Percentiles rank a stretch among this genome's conserved stretches.
Conservation (phyloP, 2,329 filamentous ascomycete genomes). For the Fusarium multiceps region DNA sequence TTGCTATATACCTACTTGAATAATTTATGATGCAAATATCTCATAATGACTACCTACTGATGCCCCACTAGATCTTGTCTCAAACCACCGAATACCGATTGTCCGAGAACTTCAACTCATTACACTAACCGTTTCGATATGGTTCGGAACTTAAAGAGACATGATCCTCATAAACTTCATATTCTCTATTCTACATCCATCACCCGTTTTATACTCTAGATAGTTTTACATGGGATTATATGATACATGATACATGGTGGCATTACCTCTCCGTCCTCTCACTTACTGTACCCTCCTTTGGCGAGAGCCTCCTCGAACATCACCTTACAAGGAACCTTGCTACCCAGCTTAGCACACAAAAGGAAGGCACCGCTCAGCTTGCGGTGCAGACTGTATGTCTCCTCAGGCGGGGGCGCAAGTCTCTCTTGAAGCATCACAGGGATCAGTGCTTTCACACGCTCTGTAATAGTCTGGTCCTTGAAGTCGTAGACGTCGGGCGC, state of each 20-base stretch:
- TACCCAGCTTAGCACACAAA: conserved; percentile 87
- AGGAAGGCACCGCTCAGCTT: conserved; percentile 96
- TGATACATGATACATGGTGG: conserved; percentile 24
- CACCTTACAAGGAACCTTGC: conserved; percentile 81
- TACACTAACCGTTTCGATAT: neutral
- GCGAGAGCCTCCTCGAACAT: conserved; percentile 74
- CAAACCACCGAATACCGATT: conserved; percentile 9
- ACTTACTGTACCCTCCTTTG: conserved; percentile 49
- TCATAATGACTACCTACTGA: neutral
- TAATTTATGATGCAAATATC: neutral
- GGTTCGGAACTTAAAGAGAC: neutral
- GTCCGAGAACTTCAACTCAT: neutral
- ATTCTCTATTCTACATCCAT: conserved; percentile 23
- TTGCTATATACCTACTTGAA: neutral
- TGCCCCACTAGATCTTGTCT: conserved; percentile 12
- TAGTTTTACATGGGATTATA: conserved; percentile 34
- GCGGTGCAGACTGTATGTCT: conserved; percentile 94
- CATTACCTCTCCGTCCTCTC: neutral
- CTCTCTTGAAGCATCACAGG: conserved; percentile 93
- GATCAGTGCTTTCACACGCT: conserved; percentile 87
- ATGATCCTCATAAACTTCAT: neutral
- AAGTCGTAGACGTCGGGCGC: conserved; percentile 93
- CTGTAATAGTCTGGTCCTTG: conserved; percentile 92
- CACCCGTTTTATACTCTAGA: conserved; percentile 24
- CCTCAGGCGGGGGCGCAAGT: conserved; percentile 90